phyloP scores from a whole-genome alignment of 1,139 yeast species.

The Magnusiomyces paraingens region DNA sequence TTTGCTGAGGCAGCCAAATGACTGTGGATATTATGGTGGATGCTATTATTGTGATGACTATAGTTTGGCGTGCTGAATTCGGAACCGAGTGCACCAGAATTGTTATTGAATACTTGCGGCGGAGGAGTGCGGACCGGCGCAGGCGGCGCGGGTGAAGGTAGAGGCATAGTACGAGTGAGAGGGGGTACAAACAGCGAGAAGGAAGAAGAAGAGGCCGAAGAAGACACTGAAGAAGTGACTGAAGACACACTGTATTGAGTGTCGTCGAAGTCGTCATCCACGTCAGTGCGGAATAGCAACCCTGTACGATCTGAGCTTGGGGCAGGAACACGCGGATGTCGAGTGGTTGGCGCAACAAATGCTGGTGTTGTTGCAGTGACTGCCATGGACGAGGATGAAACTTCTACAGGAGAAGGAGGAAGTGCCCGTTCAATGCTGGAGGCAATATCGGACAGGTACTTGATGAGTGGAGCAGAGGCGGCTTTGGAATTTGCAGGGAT shows the following conservation, averaged over 20 bases:
- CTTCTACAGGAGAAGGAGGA: too few relatives aligned
- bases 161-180: not conserved
- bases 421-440: not conserved
- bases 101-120: not conserved
- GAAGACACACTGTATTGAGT: not conserved
- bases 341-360: too few relatives aligned
- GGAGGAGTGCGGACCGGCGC: too few relatives aligned
- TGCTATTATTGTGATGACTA: not conserved
- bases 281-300: too few relatives aligned
- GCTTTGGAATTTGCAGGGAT: conserved; percentile 3
- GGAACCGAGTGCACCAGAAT: not conserved
- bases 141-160: too few relatives aligned
- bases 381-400: too few relatives aligned
- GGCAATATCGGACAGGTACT: not conserved
- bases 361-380: too few relatives aligned
- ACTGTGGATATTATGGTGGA: too few relatives aligned
- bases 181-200: not conserved
- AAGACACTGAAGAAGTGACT: not conserved
- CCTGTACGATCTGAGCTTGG: too few relatives aligned
- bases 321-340: too few relatives aligned
- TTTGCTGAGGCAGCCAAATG: too few relatives aligned
- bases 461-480: not conserved
- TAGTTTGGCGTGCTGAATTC: not conserved
- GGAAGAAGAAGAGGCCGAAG: not conserved
- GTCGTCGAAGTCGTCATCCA: not conserved